Base-by-base conservation (phyloP, 179 eudicot genomes). In the Corrigiola litoralis region DNA sequence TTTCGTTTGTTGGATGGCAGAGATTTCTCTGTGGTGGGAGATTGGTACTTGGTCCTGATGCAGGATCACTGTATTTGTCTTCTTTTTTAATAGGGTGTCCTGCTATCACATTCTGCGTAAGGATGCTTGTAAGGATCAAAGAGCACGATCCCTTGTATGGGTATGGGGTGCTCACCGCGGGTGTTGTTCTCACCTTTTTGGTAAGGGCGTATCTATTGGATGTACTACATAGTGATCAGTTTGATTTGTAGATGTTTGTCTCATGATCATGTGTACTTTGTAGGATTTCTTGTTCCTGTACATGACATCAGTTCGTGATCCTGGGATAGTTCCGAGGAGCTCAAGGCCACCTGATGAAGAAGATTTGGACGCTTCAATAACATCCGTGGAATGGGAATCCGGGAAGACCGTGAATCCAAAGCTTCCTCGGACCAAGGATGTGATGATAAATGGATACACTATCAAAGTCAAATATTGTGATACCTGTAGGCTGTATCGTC, bases 321-420 rank as follows among this genome's bases (percentile, higher is more conserved):
- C 98, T 20, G 98, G 97, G 68, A 87, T 92, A 70, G 66, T 92
- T 37, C 95, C 92, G 21, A 70, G 98, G 75, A 92, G 84, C 67
- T 34, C 63, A 24, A 67, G 50, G 33, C 82, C 87, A 48, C 88
- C 81, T 5, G 87, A 81, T 14, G 92, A 84, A 25, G 85, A 84
- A 28, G 78, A 83, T 16, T 46, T 58, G 25, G 85, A 82, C 57
- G 28, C 63, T 24, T 41, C 55, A 70, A 71, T 80, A 28, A 81
- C 84, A 32, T 86, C 90, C 1, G 77, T 81, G 85, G 95, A 92
- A 72, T 87, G 88, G 89, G 75, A 73, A 58, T 73, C 79, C 11
- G 83, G 82, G 31, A 82, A 82, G 73, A 77, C 85, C 41, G 75
- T 78, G 50, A 76, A 76, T 71, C 51, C 79, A 63, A 87, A 46